Conservation (phyloP, 164 flowering plant genomes). For the Umbellularia californica region DNA sequence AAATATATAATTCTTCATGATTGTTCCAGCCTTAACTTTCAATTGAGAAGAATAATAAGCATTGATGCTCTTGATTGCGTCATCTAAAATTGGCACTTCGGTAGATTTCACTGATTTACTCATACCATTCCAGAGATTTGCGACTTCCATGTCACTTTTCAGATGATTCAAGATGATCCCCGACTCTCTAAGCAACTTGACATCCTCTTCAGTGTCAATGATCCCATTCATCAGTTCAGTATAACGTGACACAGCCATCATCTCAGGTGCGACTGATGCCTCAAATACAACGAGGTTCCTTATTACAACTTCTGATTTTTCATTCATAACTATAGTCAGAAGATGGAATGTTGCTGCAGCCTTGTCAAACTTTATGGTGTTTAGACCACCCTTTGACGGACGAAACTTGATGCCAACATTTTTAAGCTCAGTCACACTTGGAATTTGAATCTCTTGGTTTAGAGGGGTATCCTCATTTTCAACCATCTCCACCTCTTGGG, state of each 20-base stretch:
- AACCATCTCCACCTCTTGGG: not conserved
- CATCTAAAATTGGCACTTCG: constrained; percentile 3
- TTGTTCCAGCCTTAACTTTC: not conserved
- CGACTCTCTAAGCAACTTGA: constrained; percentile 4
- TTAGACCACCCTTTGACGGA: constrained; percentile 8
- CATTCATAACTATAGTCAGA: constrained; percentile 8
- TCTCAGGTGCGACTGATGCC: constrained; percentile 12
- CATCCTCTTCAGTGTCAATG: constrained; percentile 6
- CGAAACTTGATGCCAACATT: constrained; percentile 5
- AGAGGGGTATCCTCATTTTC: not conserved
- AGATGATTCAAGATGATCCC: constrained; percentile 1
- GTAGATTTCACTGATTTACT: constrained; percentile 4
- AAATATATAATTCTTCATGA: constrained; percentile 2
- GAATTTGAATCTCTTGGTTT: constrained; percentile 10
- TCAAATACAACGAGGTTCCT: constrained; percentile 25
- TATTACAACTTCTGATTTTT: constrained; percentile 10
- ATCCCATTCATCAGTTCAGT: constrained; percentile 26
- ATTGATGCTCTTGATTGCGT: not conserved
- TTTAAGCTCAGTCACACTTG: constrained; percentile 6
- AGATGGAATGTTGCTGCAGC: constrained; percentile 5
- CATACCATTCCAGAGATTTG: constrained; percentile 7
- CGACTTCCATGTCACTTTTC: constrained; percentile 8
- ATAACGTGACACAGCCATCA: constrained; percentile 18
- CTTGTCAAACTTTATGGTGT: constrained; percentile 9
- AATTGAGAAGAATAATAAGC: not conserved